Base-by-base conservation (phyloP, 257 asterid genomes). In the Solanum ahanhuiri region DNA sequence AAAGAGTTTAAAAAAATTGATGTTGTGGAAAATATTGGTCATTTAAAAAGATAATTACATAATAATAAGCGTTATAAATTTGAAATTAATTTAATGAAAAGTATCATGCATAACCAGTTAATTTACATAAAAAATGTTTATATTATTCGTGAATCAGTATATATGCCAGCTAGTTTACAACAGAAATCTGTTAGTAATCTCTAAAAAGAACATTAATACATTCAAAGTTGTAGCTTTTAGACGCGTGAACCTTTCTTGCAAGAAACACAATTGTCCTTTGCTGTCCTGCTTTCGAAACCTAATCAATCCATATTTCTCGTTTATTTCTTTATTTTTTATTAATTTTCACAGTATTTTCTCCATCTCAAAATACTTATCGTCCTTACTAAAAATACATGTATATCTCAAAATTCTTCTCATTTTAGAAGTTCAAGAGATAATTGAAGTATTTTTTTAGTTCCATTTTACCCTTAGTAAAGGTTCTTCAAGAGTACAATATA, bases 181-280 rank as follows among this genome's bases (percentile, higher is more conserved):
- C 79, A 79, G 18, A 85, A 67, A 33, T 4, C 54, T 31, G 12
- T 7, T 8, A 7, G 11, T 15, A 15, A 79, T 33, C 23, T 54
- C 66, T 11, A n/a, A 15, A 14, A 2, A 57, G 20, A 15, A 37
- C 18, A 70, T 57, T 6, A 22, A 63, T 22, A 31, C 33, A 58
- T 22, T 31, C n/a, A 22, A 31, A 20, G 7, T 25, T 37, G n/a
- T 31, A 37, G 51, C 43, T 33, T 33, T 9, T 12, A 85, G 73
- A 85, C 82, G 31, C 88, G 86, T 39, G 73, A 28, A 82, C 57
- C 73, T 84, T 84, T 84, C 87, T 84, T 84, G 86, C 83, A 87
- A 84, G 86, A 31, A 87, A 84, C 87, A 75, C 30, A 31, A 73
- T 76, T 84, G 75, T 51, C 20, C 87, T 63, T 12, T 43, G 89